Evolutionary conservation across 768 basidiomycete genomes (phyloP), one percentile per base, ranked within the genome.

Genomic region (Auriscalpium orientale): DNA sequence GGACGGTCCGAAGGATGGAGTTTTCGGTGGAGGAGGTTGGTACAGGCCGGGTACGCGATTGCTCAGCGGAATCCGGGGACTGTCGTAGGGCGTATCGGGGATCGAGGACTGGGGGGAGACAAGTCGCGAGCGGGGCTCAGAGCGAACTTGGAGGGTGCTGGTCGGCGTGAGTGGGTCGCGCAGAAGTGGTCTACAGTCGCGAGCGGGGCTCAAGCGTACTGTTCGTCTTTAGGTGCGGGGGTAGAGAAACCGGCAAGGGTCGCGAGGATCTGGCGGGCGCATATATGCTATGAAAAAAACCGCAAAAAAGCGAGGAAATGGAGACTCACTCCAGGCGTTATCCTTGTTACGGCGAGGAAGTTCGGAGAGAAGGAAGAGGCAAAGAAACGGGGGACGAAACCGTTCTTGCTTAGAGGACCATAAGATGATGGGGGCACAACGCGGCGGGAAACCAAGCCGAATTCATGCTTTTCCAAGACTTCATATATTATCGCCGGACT

Each of bases 241-340:
- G 64, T 62, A 71, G 73, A 71, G 87, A 80, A 74, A 84, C 86
- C 87, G 87, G 79, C 84, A 91, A 91, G 90, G 89, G 89, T 91
- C 89, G 89, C 89, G 89, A 91, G 89, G 56, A 80, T 81, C 85
- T 89, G 66, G 43, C 37, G 21, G 54, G 44, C 28, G n/a, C 13
- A 34, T 56, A 47, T 52, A 37, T 46, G 49, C 49, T 55, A 46
- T 38, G 36, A 46, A 20, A 33, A n/a, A 38, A 33, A 11, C 37
- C 28, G 28, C 28, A 28, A 28, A 28, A 28, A 50, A 49, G 36
- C 33, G 43, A 58, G 36, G 8, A 40, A 48, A 16, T 9, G 28
- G 44, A 20, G 22, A 64, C 74, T 18, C 54, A 78, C 76, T 57
- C 75, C 76, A 78, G 73, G 76, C 76, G 76, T 72, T 70, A 74